Evolutionary conservation across 1,284 basidiomycete species (phyloP).

Genomic region (Wallemia hederae): DNA sequence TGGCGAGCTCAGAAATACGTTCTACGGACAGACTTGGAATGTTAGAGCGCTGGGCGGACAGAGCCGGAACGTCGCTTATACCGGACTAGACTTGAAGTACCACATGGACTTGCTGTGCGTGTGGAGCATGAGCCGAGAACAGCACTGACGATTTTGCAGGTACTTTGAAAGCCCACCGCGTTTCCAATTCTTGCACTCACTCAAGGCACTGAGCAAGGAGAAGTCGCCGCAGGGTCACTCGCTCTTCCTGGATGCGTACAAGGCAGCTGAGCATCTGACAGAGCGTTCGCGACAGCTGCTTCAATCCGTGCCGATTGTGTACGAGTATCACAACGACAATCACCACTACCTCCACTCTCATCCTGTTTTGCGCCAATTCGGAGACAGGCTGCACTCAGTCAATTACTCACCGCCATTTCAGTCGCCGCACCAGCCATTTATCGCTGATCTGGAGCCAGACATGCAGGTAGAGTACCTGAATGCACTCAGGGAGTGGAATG

Average conservation of each 20-base stretch:
- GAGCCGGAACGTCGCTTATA: constrained; percentile 81
- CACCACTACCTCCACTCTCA: constrained; percentile 57
- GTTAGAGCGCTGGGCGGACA: constrained; percentile 39
- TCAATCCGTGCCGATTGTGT: constrained; percentile 34
- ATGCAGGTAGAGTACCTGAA: constrained; percentile 24
- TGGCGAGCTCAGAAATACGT: constrained; percentile 52
- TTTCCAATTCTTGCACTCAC: constrained; percentile 69
- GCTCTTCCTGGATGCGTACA: constrained; percentile 58
- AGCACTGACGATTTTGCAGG: constrained; percentile 18
- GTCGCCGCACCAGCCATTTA: constrained; percentile 30
- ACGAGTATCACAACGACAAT: constrained; percentile 72
- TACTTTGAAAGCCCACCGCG: constrained; percentile 70
- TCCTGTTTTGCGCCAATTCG: constrained; percentile 38
- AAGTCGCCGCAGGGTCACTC: constrained; percentile 51
- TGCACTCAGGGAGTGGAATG: constrained; percentile 35
- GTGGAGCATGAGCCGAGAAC: background rate
- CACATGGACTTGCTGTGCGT: constrained; percentile 77
- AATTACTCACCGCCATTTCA: constrained; percentile 95
- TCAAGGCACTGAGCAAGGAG: constrained; percentile 31
- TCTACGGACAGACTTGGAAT: constrained; percentile 77
- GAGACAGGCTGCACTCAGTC: constrained; percentile 17
- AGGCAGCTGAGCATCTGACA: constrained; percentile 32
- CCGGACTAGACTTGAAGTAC: constrained; percentile 56
- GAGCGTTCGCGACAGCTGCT: constrained; percentile 29
- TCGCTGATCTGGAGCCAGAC: constrained; percentile 19